Evolutionary conservation across 306 rosid species (phyloP), one percentile per base, ranked within the genome.

Genomic region (Fragaria vesca): DNA sequence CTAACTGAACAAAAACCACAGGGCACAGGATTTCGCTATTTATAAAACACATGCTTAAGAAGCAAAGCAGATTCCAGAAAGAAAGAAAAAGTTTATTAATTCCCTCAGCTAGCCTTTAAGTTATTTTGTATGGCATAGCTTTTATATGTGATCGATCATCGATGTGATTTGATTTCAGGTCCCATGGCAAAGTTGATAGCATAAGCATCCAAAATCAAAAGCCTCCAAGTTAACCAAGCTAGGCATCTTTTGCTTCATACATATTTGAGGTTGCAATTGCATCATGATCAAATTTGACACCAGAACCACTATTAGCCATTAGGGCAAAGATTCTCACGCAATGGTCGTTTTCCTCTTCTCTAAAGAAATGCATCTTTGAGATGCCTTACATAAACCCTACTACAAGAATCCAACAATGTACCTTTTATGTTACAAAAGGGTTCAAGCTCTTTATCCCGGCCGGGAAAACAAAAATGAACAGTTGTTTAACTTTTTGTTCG

Each of bases 251-350:
- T 10, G 65, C 34, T 54, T 72, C 11, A 30, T 18, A 30, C 13
- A 28, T 2, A 71, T 9, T 17, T 50, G 45, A 34, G 32, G 18
- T n/a, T 24, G 66, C 66, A 58, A 26, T 71, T 46, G 65, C 10
- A 52, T n/a, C 0, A 52, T 12, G 34, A 3, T 24, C 66, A 36
- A 72, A 80, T 32, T 32, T 32, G 36, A 32, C 36, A 32, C 36
- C 36, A 32, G 36, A 32, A 32, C 36, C 36, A 32, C 36, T 32
- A 32, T 32, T 28, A 28, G 30, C 30, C 30, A 28, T 28, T 32
- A 40, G 45, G 42, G 13, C 71, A 66, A 66, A 69, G 12, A 81
- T 79, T 84, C 84, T 52, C 71, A 76, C 81, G 84, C 88, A 81
- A 84, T 32, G 55, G 32, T 15, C 6, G 26, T 43, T 76, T 81